Evolutionary conservation across 129 eudicot genomes (phyloP).

Genomic region (Pittosporum tobira): DNA sequence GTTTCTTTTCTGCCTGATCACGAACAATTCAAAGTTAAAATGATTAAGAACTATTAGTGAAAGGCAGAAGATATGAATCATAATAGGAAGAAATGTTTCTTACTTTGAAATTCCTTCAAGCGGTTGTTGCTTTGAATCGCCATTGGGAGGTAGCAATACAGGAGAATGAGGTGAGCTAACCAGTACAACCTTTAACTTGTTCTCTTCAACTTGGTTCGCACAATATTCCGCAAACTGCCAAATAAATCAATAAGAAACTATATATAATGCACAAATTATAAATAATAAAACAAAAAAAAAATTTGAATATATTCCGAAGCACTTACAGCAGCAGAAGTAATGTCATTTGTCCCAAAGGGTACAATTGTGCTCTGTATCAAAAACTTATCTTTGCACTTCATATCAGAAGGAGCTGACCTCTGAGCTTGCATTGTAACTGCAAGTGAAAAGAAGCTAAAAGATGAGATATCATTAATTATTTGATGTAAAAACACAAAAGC

Average conservation of each 20-base stretch:
- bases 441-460: slow-evolving; percentile 5
- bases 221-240: slow-evolving; percentile 53
- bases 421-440: slow-evolving; percentile 76
- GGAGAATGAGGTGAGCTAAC: too few species aligned
- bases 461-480: background rate
- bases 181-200: slow-evolving; percentile 60
- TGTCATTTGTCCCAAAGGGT: slow-evolving; percentile 42
- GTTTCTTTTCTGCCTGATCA: slow-evolving; percentile 21
- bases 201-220: slow-evolving; percentile 55
- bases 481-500: background rate
- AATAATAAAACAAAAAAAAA: too few species aligned
- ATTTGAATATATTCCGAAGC: slow-evolving; percentile 1
- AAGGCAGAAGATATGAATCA: too few species aligned
- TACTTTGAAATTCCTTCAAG: too few species aligned
- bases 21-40: background rate
- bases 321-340: slow-evolving; percentile 51
- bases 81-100: background rate
- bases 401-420: slow-evolving; percentile 47
- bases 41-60: too few species aligned
- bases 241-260: slow-evolving; percentile 21
- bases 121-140: too few species aligned
- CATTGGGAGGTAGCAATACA: too few species aligned
- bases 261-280: background rate
- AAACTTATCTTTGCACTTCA: slow-evolving; percentile 76
- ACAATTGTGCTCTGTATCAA: slow-evolving; percentile 67